Base-by-base conservation (phyloP, 2,329 filamentous ascomycete genomes). In the Ceratocystis variospora region DNA sequence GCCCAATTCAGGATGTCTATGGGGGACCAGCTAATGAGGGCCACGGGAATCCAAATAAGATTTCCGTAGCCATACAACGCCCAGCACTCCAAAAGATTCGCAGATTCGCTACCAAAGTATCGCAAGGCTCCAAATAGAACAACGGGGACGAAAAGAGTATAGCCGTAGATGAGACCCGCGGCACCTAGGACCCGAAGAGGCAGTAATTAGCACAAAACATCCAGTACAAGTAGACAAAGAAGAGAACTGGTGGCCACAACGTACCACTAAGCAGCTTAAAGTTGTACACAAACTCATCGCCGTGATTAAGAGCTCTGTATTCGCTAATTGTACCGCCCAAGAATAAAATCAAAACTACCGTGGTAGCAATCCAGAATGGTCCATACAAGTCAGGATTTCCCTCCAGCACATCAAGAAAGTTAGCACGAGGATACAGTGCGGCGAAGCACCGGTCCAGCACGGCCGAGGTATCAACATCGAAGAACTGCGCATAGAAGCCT, bases 331-430 rank as follows among this genome's bases (percentile, higher is more conserved):
- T 97, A 12, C 94, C 94, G 0, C 93, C 94, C 57, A 99, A 76
- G 77, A 99, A 99, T 41, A 99, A 78, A 68, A 99, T 97, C 69
- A 99, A 83, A 12, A 99, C 87, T 8, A 99, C 94, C 0, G 94
- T 97, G 0, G 94, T 97, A 8, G 94, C 94, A 77, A 99, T 97
- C 94, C 94, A 99, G 74, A 97, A 91, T 0, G 94, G 94, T 0
- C 93, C 93, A 79, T 99, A 99, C 44, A 99, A 79, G 73, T 99
- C 94, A 0, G 94, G 90, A 75, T 97, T 97, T 22, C 94, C 94
- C 74, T 99, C 94, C 33, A 99, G 83, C 45, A 97, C 90, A 74
- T 99, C 94, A 69, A 99, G 86, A 77, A 99, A 99, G 79, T 96
- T 96, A 67, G 87, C 87, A 69, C 90, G 87, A 59, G 94, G 94